Evolutionary conservation across 2,329 filamentous ascomycete genomes (phyloP), one percentile per base, ranked within the genome.

Genomic region (Huntiella moniliformis): DNA sequence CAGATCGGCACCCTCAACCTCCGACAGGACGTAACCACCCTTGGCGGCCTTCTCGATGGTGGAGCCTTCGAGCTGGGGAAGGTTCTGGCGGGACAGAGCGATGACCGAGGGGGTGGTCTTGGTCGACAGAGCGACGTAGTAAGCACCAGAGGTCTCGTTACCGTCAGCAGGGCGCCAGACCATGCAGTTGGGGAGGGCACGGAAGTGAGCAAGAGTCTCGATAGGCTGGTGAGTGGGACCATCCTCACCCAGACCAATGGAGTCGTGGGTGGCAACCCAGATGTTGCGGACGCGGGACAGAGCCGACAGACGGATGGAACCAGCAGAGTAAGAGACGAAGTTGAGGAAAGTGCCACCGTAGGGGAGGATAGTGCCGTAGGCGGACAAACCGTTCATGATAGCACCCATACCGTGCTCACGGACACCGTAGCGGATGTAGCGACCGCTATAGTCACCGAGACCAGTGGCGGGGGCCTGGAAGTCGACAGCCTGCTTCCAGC

Each of bases 141-240:
- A 98, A 55, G 91, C 88, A 58, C 86, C 88, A 61, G 83, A 92
- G 57, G 82, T 91, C 82, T 98, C 91, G 71, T 96, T 96, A 60
- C 88, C 88, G 60, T 96, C 91, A 57, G 91, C 88, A 55, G 91
- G 91, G 61, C 91, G 87, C 91, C 91, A 96, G 58, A 96, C 88
- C 84, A 96, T 94, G 73, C 82, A 83, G 80, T 98, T 98, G 61
- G 91, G 91, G 56, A 96, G 77, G 54, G 91, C 91, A 63, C 91
- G 88, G 85, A 96, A 96, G 70, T 96, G 91, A 51, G 87, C 82
- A 53, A 96, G 78, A 38, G 86, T 94, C 78, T 98, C 91, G 56
- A 98, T 94, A 63, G 91, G 91, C 75, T 98, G 91, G 70, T 98
- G 91, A 48, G 91, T 98, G 56, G 91, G 88, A 53, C 91, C 91